phyloP scores from a whole-genome alignment of 441 rosid genomes.

The Lepidium campestre region DNA sequence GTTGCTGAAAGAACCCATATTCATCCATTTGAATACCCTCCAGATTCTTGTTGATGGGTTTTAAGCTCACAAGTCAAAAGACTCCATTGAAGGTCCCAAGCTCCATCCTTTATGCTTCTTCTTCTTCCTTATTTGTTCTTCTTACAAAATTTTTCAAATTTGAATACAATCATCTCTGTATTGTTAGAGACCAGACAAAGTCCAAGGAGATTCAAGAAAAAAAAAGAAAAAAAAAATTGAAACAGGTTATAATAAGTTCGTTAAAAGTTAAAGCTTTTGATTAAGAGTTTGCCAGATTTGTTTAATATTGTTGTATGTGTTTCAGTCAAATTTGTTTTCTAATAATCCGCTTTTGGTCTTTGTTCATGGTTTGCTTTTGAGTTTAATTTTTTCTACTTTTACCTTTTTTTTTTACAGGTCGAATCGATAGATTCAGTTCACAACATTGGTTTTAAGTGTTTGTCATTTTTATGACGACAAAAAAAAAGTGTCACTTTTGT shows the following conservation, averaged over 20 bases:
- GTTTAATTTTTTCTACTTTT: background rate
- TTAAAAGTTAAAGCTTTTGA: constrained; percentile 16
- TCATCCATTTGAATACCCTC: constrained; percentile 18
- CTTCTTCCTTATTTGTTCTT: constrained; percentile 12
- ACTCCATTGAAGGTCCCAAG: constrained; percentile 22
- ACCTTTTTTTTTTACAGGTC: background rate
- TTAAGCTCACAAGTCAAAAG: constrained; percentile 12
- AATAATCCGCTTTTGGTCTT: constrained; percentile 11
- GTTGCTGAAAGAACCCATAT: constrained; percentile 50
- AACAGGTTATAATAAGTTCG: constrained; percentile 26
- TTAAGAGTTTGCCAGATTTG: constrained; percentile 20
- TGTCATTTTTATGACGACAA: constrained; percentile 18
- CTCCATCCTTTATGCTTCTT: constrained; percentile 11
- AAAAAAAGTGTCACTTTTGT: constrained; percentile 14
- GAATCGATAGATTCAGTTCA: constrained; percentile 14
- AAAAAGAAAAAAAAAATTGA: background rate
- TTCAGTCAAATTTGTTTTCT: constrained; percentile 4
- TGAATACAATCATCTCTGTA: constrained; percentile 25
- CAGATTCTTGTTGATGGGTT: constrained; percentile 22
- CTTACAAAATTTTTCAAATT: constrained; percentile 19
- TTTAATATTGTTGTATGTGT: constrained; percentile 25
- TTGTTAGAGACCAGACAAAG: constrained; percentile 20
- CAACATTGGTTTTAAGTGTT: constrained; percentile 2
- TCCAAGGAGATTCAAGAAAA: background rate
- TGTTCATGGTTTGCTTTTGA: constrained; percentile 13